Base-by-base conservation (phyloP, 106 monocot genomes). In the Dendrobium chrysotoxum region DNA sequence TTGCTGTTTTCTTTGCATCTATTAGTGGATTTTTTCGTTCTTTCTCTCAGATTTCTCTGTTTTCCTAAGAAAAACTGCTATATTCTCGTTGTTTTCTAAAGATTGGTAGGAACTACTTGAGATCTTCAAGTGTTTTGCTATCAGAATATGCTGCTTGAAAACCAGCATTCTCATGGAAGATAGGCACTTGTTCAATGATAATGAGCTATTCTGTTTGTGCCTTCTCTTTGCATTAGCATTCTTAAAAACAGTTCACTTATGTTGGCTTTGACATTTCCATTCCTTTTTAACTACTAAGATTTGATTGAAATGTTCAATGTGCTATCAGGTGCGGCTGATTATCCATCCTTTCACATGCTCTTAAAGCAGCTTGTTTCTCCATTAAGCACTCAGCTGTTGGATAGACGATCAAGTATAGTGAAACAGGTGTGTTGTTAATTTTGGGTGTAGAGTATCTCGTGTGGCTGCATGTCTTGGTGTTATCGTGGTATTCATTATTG, bases 371-470 rank as follows among this genome's bases (percentile, higher is more conserved):
- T 99, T 86, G 85, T 86, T 79, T 28, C 82, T 85, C 85, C 95
- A 72, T 73, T 99, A 72, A 87, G 84, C 78, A 87, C 84, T 79
- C 99, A 99, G 77, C 83, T 99, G 20, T 87, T 85, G 40, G 99
- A 99, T 90, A 88, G 99, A 80, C 91, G 99, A 38, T 99, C 99
- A 78, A 95, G 90, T 85, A 93, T 99, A 82, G 99, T 99, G 57
- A 99, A 99, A 88, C 99, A 99, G 95, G 99, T 95, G 67, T 40
- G n/a, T 17, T 74, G 7, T 70, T 4, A 28, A 72, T 46, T 50
- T 50, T 50, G 50, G 50, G 13, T 50, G 50, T 12, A 15, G 50
- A 50, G 15, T 31, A 70, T 15, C 35, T 70, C 7, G 35, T 70
- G 13, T 28, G 28, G 6, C 7, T 10, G 11, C 50, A 28, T 12